Evolutionary conservation across 306 rosid species (phyloP).

Genomic region (Ochetophila trinervis): DNA sequence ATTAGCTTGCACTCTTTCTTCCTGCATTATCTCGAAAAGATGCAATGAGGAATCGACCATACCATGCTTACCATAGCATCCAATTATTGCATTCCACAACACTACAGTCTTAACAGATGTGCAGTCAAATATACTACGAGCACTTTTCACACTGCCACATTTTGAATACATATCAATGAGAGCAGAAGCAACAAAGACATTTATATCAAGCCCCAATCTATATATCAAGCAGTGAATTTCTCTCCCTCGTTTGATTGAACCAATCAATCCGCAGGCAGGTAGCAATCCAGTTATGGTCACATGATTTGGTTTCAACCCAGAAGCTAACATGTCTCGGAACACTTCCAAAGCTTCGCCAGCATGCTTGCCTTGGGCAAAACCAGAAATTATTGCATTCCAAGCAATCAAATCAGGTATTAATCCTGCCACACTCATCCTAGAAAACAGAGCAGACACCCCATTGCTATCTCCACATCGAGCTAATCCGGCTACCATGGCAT

Average conservation of each 20-base stretch:
- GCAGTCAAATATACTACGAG: conserved; percentile 42
- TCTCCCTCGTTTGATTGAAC: conserved; percentile 44
- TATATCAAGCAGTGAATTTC: conserved; percentile 56
- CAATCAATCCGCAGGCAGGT: conserved; percentile 52
- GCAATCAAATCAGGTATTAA: conserved; percentile 51
- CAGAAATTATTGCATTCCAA: conserved; percentile 63
- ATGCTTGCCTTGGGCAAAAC: conserved; percentile 43
- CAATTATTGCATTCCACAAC: conserved; percentile 67
- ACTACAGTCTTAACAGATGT: conserved; percentile 39
- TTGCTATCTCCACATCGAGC: conserved; percentile 46
- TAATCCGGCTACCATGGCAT: conserved; percentile 45
- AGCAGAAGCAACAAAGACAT: conserved; percentile 52
- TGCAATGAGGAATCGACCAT: conserved; percentile 46
- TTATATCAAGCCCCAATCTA: conserved; percentile 45
- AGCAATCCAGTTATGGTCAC: conserved; percentile 56
- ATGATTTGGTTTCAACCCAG: conserved; percentile 43
- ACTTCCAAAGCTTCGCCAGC: conserved; percentile 34
- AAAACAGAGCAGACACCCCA: conserved; percentile 31
- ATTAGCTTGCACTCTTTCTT: conserved; percentile 44
- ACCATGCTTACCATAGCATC: conserved; percentile 68
- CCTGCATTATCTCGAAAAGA: conserved; percentile 42
- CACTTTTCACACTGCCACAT: conserved; percentile 45
- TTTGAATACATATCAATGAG: conserved; percentile 66
- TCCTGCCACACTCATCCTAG: conserved; percentile 51
- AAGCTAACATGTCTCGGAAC: conserved; percentile 44